These are phyloP conservation scores for Lentinula guzmanii DNA, from an alignment of 768 basidiomycete species.

Conservation along the genomic window DNA sequence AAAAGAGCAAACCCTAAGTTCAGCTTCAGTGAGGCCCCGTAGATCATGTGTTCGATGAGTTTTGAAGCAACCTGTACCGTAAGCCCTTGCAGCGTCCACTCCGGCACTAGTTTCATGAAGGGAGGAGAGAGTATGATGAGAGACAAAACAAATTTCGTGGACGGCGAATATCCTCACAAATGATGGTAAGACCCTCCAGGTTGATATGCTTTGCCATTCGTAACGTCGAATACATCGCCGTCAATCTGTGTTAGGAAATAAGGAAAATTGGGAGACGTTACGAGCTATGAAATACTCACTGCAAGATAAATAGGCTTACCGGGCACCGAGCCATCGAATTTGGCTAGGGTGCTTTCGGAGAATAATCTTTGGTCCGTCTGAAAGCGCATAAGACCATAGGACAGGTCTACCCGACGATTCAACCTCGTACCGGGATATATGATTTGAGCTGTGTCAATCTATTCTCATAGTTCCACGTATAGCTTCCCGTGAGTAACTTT, in stretches of 20 bases:
- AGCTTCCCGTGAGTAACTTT: constrained; percentile 82
- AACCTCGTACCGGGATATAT: constrained; percentile 47
- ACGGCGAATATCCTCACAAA: constrained; percentile 39
- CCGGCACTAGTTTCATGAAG: constrained; percentile 49
- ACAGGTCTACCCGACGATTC: constrained; percentile 11
- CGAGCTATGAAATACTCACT: constrained; percentile 35
- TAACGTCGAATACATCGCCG: constrained; percentile 90
- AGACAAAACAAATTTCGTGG: constrained; percentile 11
- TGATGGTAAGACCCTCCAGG: constrained; percentile 81
- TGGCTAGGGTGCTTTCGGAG: constrained; percentile 61
- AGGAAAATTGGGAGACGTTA: neutral
- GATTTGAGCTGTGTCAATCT: constrained; percentile 55
- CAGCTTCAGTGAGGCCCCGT: constrained; percentile 68
- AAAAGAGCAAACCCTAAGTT: constrained; percentile 52
- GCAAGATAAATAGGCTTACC: constrained; percentile 78
- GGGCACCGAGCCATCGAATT: constrained; percentile 62
- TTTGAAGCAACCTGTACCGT: constrained; percentile 90
- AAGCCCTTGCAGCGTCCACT: constrained; percentile 82
- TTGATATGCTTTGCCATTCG: constrained; percentile 75
- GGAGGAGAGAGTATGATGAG: constrained; percentile 8
- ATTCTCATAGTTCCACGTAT: constrained; percentile 77
- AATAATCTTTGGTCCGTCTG: constrained; percentile 62
- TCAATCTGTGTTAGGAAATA: constrained; percentile 57
- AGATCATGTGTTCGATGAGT: constrained; percentile 88
- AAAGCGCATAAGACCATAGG: neutral